These are phyloP conservation scores for Anisodus tanguticus DNA, from an alignment of 257 asterid genomes.

Conservation along the genomic window DNA sequence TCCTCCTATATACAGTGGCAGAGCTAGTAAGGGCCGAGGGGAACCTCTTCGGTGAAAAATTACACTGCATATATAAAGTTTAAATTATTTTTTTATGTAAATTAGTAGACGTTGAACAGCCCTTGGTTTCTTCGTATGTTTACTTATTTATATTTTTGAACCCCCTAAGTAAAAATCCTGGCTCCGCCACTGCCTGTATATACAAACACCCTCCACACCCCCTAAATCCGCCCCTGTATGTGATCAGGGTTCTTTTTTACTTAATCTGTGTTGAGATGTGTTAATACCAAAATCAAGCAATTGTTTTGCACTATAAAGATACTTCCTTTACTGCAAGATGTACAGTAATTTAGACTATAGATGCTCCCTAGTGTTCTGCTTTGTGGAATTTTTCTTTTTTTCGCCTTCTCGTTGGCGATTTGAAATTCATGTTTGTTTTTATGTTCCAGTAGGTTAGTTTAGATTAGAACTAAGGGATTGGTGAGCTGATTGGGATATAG, in stretches of 20 bases:
- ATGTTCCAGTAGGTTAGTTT: background rate
- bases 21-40: too few species aligned
- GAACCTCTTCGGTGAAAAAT: too few species aligned
- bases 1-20: too few species aligned
- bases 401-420: background rate
- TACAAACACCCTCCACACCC: too few species aligned
- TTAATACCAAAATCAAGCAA: background rate
- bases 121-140: too few species aligned
- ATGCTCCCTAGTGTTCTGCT: background rate
- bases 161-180: too few species aligned
- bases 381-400: background rate
- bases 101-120: too few species aligned
- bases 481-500: background rate
- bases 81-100: too few species aligned
- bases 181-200: too few species aligned
- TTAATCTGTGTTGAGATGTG: background rate
- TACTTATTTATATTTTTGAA: too few species aligned
- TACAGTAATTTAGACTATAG: background rate
- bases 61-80: too few species aligned
- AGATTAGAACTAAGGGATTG: background rate
- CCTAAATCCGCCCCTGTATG: background rate
- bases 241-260: background rate
- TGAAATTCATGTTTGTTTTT: background rate
- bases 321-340: background rate
- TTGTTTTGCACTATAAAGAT: background rate